These are phyloP conservation scores for Botrytis sinoallii DNA, from an alignment of 2,329 filamentous ascomycete species.

Conservation along the genomic window DNA sequence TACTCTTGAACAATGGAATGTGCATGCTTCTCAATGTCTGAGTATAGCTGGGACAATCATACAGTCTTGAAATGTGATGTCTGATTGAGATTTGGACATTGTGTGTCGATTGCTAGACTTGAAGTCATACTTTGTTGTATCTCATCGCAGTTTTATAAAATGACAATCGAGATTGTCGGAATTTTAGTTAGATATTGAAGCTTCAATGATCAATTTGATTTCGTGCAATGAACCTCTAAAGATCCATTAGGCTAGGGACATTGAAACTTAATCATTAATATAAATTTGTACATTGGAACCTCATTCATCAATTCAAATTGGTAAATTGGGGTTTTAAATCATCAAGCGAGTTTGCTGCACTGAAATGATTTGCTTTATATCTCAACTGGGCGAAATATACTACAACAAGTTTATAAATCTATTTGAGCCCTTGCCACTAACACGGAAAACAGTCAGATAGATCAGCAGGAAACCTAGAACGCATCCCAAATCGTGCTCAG, in stretches of 20 bases:
- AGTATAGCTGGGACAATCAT: neutral
- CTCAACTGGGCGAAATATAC: fast-evolving
- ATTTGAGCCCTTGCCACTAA: no score
- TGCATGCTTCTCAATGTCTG: neutral
- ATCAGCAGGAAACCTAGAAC: neutral
- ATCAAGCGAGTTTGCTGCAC: no score
- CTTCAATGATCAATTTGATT: neutral
- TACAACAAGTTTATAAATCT: neutral
- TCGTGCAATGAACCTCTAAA: neutral
- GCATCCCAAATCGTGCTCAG: constrained; percentile 21
- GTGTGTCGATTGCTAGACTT: neutral
- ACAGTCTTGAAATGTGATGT: neutral
- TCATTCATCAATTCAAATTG: neutral
- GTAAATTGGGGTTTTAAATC: no score
- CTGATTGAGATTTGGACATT: no score
- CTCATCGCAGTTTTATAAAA: no score
- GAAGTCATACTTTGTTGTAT: neutral
- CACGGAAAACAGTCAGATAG: neutral
- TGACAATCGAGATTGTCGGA: fast-evolving
- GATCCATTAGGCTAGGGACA: neutral
- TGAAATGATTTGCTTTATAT: no score
- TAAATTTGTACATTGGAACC: neutral
- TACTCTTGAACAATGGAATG: neutral
- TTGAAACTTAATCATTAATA: neutral
- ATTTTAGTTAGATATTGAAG: neutral